These are phyloP conservation scores for Rhipidocladum racemiflorum DNA, from an alignment of 176 grass and related monocot species.

Conservation along the genomic window DNA sequence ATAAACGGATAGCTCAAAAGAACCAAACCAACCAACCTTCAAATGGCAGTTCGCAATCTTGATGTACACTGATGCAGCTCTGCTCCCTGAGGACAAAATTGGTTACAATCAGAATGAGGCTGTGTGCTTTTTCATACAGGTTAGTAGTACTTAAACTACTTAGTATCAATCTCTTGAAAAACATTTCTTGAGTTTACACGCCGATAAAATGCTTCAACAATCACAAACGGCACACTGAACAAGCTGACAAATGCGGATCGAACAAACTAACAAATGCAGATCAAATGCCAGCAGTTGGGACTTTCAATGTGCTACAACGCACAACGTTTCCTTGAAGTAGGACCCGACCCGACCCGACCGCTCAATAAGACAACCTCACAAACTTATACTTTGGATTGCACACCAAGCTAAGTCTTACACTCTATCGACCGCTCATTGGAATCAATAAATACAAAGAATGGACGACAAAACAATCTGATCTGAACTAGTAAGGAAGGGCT, in stretches of 20 bases:
- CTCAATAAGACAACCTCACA: background rate
- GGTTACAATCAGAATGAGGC: background rate
- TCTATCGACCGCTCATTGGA: background rate
- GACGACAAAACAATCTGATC: background rate
- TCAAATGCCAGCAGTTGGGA: background rate
- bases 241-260: background rate
- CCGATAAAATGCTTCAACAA: background rate
- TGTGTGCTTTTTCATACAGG: background rate
- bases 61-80: slow-evolving; percentile 76
- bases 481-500: background rate
- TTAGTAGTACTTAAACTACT: slow-evolving; percentile 7
- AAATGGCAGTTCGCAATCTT: slow-evolving; percentile 85
- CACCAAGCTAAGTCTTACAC: background rate
- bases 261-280: background rate
- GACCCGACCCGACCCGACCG: background rate
- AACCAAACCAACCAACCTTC: slow-evolving; percentile 62
- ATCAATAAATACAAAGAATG: background rate
- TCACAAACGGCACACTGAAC: background rate
- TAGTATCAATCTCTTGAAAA: background rate
- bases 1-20: slow-evolving; percentile 17
- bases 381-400: background rate
- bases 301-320: background rate
- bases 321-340: background rate
- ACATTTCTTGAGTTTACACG: background rate
- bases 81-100: slow-evolving; percentile 63